Base-by-base conservation (phyloP, 1,139 yeast genomes). In the Geotrichum restrictum region DNA sequence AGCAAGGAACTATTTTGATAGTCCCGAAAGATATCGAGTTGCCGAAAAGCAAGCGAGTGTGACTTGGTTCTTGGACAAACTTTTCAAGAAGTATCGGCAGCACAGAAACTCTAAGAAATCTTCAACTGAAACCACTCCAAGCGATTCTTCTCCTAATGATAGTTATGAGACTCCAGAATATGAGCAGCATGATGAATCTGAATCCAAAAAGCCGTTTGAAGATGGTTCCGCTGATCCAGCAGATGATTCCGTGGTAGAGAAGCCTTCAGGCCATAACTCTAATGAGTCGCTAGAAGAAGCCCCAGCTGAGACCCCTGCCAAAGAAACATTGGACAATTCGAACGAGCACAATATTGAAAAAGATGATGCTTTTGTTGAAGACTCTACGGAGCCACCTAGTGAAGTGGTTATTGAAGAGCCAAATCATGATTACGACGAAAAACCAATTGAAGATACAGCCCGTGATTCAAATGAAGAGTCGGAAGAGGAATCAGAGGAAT, bases 1-100 rank as follows among this genome's bases (percentile, higher is more conserved):
- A 13, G 49, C 53, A 3, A 24, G 31, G 8, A 45, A 45, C 22
- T 34, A 33, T 33, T 50, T 50, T 45, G 53, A 50, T 32, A 50
- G 53, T 37, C 53, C 53, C 22, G 53, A 50, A 24, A n/a, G 53
- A 16, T 50, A 50, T 27, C 41, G 39, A 14, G 27, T 16, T 13
- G 40, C 37, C 8, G 46, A 50, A 3, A 29, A 41, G 8, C 27
- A 38, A 21, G 53, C 53, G 5, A 45, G 40, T 37, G 53, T 31
- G 13, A 46, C 44, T 7, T 33, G 49, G 49, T 45, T 50, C 24
- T 40, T 50, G 27, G 40, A 45, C 16, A 50, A 45, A 32, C n/a
- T 50, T 7, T 34, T 45, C 34, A 45, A 27, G 36, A 50, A 45
- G 29, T 11, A 19, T 10, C 29, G 29, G n/a, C n/a, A n/a, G n/a